Percentiles rank a stretch among this genome's conserved stretches.
These are phyloP conservation scores for Entomortierella chlamydospora DNA, from an alignment of 192 early-diverging fungal species.

Conservation along the genomic window DNA sequence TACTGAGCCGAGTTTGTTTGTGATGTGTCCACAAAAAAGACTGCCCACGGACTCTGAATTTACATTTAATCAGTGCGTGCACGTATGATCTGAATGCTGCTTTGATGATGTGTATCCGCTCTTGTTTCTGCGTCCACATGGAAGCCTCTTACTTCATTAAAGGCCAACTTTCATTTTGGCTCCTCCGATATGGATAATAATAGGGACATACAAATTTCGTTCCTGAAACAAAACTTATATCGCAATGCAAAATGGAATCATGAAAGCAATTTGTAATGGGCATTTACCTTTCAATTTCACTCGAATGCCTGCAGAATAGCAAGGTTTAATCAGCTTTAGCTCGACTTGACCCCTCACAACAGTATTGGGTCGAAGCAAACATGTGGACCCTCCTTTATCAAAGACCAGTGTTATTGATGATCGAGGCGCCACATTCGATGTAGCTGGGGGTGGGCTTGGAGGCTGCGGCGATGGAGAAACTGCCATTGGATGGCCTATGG, in stretches of 20 bases:
- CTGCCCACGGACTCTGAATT: no score
- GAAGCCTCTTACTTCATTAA: no score
- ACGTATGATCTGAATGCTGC: no score
- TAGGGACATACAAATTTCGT: no score
- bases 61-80: no score
- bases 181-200: no score
- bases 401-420: conserved; percentile 33
- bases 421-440: conserved; percentile 3
- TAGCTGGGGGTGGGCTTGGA: background rate
- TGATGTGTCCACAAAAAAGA: no score
- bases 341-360: conserved; percentile 49
- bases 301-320: conserved; percentile 44
- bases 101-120: no score
- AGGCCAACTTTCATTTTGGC: no score
- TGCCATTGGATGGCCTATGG: conserved; percentile 5
- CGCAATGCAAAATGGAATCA: background rate
- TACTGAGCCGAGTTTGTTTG: no score
- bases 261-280: background rate
- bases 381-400: conserved; percentile 43
- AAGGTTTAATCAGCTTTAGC: conserved; percentile 49
- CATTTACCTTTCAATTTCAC: conserved; percentile 42
- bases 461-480: conserved; percentile 9
- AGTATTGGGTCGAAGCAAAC: conserved; percentile 42
- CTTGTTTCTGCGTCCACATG: no score
- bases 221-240: no score